phyloP scores from a whole-genome alignment of 495 filamentous ascomycete species.

The Letharia columbiana region DNA sequence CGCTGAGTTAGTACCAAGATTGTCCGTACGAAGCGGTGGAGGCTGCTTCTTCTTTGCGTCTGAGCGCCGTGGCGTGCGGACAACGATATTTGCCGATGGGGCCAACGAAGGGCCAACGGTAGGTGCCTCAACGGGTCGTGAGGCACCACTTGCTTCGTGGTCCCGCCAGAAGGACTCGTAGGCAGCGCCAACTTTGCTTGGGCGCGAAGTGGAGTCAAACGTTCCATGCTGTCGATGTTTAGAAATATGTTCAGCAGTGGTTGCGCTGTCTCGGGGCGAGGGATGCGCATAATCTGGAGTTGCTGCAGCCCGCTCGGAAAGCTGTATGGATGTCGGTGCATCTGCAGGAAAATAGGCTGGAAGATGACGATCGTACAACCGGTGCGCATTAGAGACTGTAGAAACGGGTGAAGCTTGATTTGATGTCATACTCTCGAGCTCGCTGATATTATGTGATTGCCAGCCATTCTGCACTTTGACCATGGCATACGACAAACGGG shows the following conservation, averaged over 20 bases:
- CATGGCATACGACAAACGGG: conserved; percentile 79
- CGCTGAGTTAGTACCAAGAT: conserved; percentile 46
- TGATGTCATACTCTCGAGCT: conserved; percentile 60
- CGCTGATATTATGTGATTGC: conserved; percentile 58
- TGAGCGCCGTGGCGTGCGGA: conserved; percentile 30
- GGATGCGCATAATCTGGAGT: neutral
- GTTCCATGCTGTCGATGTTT: neutral
- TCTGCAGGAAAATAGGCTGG: neutral
- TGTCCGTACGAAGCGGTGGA: conserved; percentile 15
- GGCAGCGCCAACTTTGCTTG: conserved; percentile 13
- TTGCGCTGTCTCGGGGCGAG: neutral
- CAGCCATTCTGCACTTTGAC: conserved; percentile 83
- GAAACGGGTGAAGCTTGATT: conserved; percentile 52
- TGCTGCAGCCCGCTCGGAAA: conserved; percentile 1
- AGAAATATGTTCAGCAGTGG: neutral
- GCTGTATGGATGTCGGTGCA: neutral
- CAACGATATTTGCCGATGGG: conserved; percentile 52
- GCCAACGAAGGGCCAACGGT: conserved; percentile 34
- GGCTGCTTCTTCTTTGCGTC: conserved; percentile 20
- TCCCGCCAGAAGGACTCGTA: conserved; percentile 41
- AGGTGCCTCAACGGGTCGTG: conserved; percentile 17
- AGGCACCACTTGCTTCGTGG: conserved; percentile 24
- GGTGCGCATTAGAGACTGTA: conserved; percentile 32
- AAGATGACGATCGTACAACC: conserved; percentile 18
- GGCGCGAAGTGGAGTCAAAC: neutral